These are phyloP conservation scores for Sclerotinia sclerotiorum DNA, from an alignment of 2,329 filamentous ascomycete species.

Conservation along the genomic window DNA sequence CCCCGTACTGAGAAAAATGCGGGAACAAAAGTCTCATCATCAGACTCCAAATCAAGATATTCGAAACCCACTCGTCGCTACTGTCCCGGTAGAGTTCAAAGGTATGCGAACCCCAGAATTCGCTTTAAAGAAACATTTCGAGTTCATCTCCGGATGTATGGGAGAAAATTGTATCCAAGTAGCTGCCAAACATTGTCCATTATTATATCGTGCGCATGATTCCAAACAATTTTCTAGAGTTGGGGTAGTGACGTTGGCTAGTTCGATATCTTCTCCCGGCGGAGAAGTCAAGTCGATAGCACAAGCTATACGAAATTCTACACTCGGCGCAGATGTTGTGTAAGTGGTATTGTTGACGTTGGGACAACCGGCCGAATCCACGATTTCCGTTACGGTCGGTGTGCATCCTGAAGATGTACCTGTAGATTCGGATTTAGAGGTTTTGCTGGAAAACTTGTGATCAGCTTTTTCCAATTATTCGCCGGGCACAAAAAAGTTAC, in stretches of 20 bases:
- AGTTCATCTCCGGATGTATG: slow-evolving; percentile 26
- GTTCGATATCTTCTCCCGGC: slow-evolving; percentile 27
- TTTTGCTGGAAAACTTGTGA: background rate
- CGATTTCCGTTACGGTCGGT: slow-evolving; percentile 22
- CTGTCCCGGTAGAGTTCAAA: slow-evolving; percentile 9
- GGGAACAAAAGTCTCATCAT: background rate
- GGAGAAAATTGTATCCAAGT: slow-evolving; percentile 34
- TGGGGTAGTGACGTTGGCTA: slow-evolving; percentile 24
- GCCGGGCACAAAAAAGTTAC: background rate
- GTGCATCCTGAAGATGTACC: slow-evolving; percentile 19
- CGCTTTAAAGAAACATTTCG: slow-evolving; percentile 32
- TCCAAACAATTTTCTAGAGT: slow-evolving; percentile 28
- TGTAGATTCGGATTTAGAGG: slow-evolving; percentile 9
- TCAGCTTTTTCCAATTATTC: background rate
- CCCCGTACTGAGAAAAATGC: background rate
- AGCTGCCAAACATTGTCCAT: slow-evolving; percentile 29
- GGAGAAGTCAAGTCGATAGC: slow-evolving; percentile 23
- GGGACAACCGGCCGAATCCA: slow-evolving; percentile 32
- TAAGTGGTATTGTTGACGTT: slow-evolving; percentile 27
- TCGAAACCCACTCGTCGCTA: slow-evolving; percentile 19
- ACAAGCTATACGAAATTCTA: slow-evolving; percentile 29
- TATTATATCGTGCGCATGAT: slow-evolving; percentile 27
- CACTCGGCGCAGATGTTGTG: slow-evolving; percentile 24
- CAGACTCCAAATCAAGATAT: background rate
- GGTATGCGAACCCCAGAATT: slow-evolving; percentile 19